Evolutionary conservation across 2,329 filamentous ascomycete genomes (phyloP).

Genomic region (Neocucurbitaria cava): DNA sequence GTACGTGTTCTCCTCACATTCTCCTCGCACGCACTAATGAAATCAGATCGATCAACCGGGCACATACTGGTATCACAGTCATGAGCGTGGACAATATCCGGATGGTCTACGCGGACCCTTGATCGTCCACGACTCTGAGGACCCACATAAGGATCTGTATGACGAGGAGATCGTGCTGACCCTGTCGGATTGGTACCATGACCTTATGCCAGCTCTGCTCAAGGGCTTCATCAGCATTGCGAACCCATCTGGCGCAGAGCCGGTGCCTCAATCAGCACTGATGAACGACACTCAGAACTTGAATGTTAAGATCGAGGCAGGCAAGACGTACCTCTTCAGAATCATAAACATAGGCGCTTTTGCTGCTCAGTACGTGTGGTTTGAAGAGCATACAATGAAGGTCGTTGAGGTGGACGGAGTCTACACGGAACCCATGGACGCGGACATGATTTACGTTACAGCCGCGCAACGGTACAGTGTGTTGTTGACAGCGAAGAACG

Average conservation of each 20-base stretch:
- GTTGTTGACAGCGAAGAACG: slow-evolving; percentile 67
- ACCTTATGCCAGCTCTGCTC: slow-evolving; percentile 57
- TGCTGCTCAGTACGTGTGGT: slow-evolving; percentile 72
- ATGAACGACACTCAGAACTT: slow-evolving; percentile 67
- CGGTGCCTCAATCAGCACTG: slow-evolving; percentile 69
- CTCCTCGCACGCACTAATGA: slow-evolving; percentile 43
- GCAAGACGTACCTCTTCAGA: slow-evolving; percentile 68
- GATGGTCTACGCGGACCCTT: slow-evolving; percentile 74
- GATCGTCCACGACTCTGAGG: slow-evolving; percentile 66
- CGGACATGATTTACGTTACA: slow-evolving; percentile 69
- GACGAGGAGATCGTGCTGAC: slow-evolving; percentile 69
- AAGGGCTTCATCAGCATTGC: slow-evolving; percentile 54
- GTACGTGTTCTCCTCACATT: slow-evolving; percentile 13
- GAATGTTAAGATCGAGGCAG: slow-evolving; percentile 54
- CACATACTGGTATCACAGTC: slow-evolving; percentile 73
- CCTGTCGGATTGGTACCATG: slow-evolving; percentile 77
- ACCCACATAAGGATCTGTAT: slow-evolving; percentile 61
- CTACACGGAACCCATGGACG: slow-evolving; percentile 65
- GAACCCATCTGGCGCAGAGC: slow-evolving; percentile 68
- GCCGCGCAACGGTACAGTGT: slow-evolving; percentile 76
- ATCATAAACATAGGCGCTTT: slow-evolving; percentile 75
- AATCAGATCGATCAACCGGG: slow-evolving; percentile 59
- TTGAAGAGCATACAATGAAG: slow-evolving; percentile 70
- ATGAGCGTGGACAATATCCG: slow-evolving; percentile 67
- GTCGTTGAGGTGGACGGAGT: slow-evolving; percentile 76